phyloP scores from a whole-genome alignment of 129 eudicot species.

The Centaurea solstitialis region DNA sequence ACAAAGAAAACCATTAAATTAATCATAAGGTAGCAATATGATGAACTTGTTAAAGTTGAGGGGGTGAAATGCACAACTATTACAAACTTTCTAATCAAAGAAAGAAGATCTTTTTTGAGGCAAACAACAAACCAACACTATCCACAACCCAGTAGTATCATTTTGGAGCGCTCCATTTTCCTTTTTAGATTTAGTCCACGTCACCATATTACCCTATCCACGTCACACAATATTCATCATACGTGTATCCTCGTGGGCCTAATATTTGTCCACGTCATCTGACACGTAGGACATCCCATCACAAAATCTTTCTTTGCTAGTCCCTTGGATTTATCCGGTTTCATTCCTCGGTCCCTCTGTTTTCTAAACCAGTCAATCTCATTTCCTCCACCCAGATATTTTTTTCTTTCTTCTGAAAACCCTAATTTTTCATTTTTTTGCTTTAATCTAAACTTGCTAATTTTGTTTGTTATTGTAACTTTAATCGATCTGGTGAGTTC shows the following conservation, averaged over 20 bases:
- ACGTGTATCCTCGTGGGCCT: constrained; percentile 30
- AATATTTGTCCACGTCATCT: constrained; percentile 37
- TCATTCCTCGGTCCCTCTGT: constrained; percentile 27
- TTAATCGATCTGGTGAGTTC: constrained; percentile 6
- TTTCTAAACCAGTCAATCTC: constrained; percentile 34
- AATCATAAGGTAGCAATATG: neutral
- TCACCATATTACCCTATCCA: constrained; percentile 12
- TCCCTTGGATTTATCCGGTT: constrained; percentile 21
- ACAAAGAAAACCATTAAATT: no score
- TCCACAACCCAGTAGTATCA: constrained; percentile 19
- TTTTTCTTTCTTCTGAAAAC: constrained; percentile 4
- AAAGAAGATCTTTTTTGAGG: constrained; percentile 15
- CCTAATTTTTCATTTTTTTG: constrained; percentile 9
- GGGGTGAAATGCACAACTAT: neutral
- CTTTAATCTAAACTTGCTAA: constrained; percentile 12
- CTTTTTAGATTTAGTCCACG: constrained; percentile 38
- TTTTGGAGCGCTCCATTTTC: constrained; percentile 32
- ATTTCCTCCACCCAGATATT: constrained; percentile 16
- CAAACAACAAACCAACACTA: constrained; percentile 1
- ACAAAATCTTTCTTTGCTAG: constrained; percentile 15
- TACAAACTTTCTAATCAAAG: neutral
- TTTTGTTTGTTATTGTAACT: neutral
- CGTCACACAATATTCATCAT: neutral
- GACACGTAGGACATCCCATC: constrained; percentile 12
- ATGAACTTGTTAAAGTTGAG: neutral